Base-by-base conservation (phyloP, 495 filamentous ascomycete species). In the Rhizodiscina lignyota region DNA sequence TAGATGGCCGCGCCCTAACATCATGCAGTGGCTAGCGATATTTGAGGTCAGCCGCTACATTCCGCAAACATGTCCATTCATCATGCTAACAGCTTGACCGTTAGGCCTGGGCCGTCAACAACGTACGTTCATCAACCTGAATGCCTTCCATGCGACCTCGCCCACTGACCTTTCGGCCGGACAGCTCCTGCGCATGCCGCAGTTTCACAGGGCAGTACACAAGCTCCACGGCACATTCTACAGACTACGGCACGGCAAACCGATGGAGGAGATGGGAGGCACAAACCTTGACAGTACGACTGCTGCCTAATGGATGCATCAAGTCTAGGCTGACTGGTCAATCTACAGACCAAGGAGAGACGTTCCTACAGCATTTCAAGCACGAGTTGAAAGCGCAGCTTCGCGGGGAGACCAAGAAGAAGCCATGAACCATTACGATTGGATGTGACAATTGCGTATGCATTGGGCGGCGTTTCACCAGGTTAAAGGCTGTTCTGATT, bases 261-360 rank as follows among this genome's bases (percentile, higher is more conserved):
- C 52, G 18, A 41, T 46, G 12, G 52, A 56, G 40, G 52, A 56
- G 40, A 41, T 52, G 38, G 53, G 53, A 19, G 53, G 53, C 27
- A 56, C 51, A 22, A 54, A 48, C 15, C 40, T 54, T 18, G 53
- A 56, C 17, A 36, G 37, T 34, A 17, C 3, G 17, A n/a, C 4
- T 36, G 10, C 21, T 26, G 10, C 16, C n/a, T 13, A n/a, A n/a
- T 34, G 19, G 11, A 22, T 11, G 18, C 10, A 27, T 11, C 6
- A 16, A 32, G 8, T 32, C 30, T 13, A 8, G 10, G 30, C 20
- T 35, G 11, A 26, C 33, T 10, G 12, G 17, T 27, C 26, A 11
- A 27, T 20, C 12, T 18, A 11, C 23, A 44, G 27, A 36, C 8
- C 21, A 18, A 16, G 30, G 38, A 13, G 23, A 23, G 13, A 18